Base-by-base conservation (phyloP, 2,329 filamentous ascomycete species). In the Leptographium galeiforme region DNA sequence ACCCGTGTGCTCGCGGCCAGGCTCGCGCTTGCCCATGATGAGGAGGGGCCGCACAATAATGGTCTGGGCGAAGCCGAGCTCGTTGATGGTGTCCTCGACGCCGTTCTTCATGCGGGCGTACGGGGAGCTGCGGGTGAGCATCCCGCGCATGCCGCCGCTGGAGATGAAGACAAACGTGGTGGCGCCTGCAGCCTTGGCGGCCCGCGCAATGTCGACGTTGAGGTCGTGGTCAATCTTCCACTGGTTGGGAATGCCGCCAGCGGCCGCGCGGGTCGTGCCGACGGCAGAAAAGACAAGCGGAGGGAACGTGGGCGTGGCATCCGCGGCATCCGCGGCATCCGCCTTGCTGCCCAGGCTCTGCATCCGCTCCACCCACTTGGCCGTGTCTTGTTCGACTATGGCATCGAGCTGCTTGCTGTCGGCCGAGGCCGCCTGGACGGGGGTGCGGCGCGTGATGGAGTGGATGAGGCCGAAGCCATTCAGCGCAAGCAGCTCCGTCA, bases 191-290 rank as follows among this genome's bases (percentile, higher is more conserved):
- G 76, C 77, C 63, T 84, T 87, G 45, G 90, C 88, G 0, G 85
- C 82, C 56, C 78, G 76, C 4, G 87, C 89, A 30, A 95, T 74
- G 58, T 84, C 82, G 49, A 94, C 67, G 68, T 95, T 95, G 46
- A 95, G 74, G 63, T 93, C 89, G 64, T 89, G 80, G 70, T 96
- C 91, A 58, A 96, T 87, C 64, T 87, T 86, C 71, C 88, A 85
- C 70, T 96, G 91, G 57, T 83, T 81, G 33, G 81, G 84, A 59
- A 95, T 70, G 54, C 85, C 75, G 57, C 90, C 90, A 0, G 89
- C 89, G 13, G 76, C 74, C 0, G 73, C 84, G 49, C 82, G 79
- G 0, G 90, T 96, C 2, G 89, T 95, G 55, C 84, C 91, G 1
- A 96, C 76, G 1, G 80, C 80, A 2, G 86, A 89, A 70, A 91